Percentiles rank a stretch among this genome's conserved stretches.
These are phyloP conservation scores for Colletotrichum orbiculare DNA, from an alignment of 2,329 filamentous ascomycete genomes.

Conservation along the genomic window DNA sequence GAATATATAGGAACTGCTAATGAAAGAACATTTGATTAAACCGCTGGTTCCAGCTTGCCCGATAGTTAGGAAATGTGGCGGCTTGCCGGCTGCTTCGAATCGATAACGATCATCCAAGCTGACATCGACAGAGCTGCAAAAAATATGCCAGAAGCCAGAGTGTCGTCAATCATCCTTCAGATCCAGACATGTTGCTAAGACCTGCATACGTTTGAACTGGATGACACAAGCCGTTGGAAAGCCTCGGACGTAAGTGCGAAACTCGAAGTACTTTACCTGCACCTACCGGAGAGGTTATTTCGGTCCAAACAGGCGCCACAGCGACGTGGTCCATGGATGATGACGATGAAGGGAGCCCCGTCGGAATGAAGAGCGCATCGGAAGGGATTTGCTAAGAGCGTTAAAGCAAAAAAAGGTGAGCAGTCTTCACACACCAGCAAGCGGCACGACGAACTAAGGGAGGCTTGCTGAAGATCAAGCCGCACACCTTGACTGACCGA, in stretches of 20 bases:
- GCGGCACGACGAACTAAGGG: too few species aligned
- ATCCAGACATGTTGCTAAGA: constrained; percentile 17
- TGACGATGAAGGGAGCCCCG: too few species aligned
- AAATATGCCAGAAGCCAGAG: background rate
- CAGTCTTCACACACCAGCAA: too few species aligned
- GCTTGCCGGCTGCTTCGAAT: too few species aligned
- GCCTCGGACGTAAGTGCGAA: constrained; percentile 23
- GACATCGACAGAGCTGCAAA: background rate
- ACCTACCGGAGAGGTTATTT: constrained; percentile 1
- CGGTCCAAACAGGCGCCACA: background rate
- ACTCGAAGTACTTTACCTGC: constrained; percentile 3
- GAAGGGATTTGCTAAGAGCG: too few species aligned
- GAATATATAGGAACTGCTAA: constrained; percentile 20
- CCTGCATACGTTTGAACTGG: constrained; percentile 10
- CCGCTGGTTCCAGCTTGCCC: background rate
- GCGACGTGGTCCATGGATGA: background rate
- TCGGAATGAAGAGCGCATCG: too few species aligned
- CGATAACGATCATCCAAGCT: background rate
- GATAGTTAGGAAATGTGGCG: too few species aligned
- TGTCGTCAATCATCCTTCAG: background rate
- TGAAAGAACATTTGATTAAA: constrained; percentile 11
- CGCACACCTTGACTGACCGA: too few species aligned
- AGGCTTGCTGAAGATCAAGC: too few species aligned
- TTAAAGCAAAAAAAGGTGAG: too few species aligned
- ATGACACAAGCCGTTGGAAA: background rate